These are phyloP conservation scores for Lyophyllum shimeji DNA, from an alignment of 768 basidiomycete genomes.

Conservation along the genomic window DNA sequence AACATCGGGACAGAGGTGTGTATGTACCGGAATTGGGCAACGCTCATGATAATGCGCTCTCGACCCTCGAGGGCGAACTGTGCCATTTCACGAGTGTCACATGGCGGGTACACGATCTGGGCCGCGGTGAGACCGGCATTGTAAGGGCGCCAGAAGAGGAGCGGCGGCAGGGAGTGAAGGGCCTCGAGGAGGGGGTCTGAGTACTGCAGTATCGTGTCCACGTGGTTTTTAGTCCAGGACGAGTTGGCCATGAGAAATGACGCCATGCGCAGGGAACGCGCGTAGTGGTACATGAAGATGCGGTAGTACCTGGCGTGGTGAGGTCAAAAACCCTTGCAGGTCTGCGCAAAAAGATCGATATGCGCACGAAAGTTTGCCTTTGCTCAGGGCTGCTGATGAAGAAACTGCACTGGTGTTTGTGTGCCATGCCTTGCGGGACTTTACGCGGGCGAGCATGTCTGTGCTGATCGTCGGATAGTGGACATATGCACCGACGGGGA, in stretches of 20 bases:
- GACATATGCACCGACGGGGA: constrained; percentile 86
- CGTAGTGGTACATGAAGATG: constrained; percentile 82
- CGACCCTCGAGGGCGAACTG: constrained; percentile 52
- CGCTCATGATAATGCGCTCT: constrained; percentile 71
- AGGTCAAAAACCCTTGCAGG: background rate
- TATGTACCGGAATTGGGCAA: constrained; percentile 89
- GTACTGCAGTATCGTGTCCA: constrained; percentile 69
- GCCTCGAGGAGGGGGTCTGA: constrained; percentile 49
- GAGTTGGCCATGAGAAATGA: constrained; percentile 92
- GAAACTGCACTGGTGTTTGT: constrained; percentile 64
- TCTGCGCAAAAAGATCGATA: background rate
- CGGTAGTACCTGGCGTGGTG: constrained; percentile 72
- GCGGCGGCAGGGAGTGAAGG: constrained; percentile 44
- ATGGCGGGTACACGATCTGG: constrained; percentile 85
- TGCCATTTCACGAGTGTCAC: constrained; percentile 77
- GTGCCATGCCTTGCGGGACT: constrained; percentile 52
- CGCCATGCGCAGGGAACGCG: constrained; percentile 68
- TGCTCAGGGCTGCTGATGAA: constrained; percentile 51
- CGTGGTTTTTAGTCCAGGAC: constrained; percentile 88
- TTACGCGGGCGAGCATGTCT: constrained; percentile 87
- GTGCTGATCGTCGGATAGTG: constrained; percentile 97
- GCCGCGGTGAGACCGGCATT: constrained; percentile 27
- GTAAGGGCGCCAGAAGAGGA: constrained; percentile 29
- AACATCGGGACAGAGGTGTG: background rate
- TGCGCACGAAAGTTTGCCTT: constrained; percentile 60